Conservation (phyloP, 1,139 yeast genomes). For the Wickerhamomyces sp. region DNA sequence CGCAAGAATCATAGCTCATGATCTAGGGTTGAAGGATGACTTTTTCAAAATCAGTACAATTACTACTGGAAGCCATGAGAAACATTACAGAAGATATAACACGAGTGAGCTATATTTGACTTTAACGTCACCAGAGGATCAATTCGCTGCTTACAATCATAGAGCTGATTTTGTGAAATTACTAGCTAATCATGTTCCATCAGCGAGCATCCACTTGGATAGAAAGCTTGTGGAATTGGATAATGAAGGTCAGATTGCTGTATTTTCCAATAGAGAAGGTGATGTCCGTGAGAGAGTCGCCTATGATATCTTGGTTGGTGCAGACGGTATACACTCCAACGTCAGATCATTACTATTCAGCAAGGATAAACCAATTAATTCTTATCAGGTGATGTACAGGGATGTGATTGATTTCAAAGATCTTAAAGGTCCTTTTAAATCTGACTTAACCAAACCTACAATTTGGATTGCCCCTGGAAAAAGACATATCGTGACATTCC, state of each 20-base stretch:
- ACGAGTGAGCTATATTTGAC: not conserved
- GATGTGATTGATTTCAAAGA: not conserved
- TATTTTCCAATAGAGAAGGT: not conserved
- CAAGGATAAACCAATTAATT: not conserved
- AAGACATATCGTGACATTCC: not conserved
- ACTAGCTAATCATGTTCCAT: not conserved
- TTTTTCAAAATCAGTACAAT: not conserved
- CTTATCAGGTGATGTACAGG: not conserved
- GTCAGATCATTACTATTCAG: not conserved
- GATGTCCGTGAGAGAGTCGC: not conserved
- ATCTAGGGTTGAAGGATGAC: not conserved
- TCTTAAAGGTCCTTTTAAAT: not conserved
- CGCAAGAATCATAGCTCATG: slow-evolving; percentile 1
- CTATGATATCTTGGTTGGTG: not conserved
- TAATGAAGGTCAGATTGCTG: not conserved
- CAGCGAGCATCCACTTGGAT: not conserved
- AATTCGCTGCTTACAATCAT: not conserved
- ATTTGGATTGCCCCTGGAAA: not conserved
- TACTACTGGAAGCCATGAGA: not conserved
- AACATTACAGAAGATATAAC: not conserved
- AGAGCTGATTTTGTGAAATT: not conserved
- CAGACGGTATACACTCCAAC: not conserved
- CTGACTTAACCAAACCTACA: not conserved
- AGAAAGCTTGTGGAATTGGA: not conserved
- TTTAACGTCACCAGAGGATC: not conserved